A percentile compares a stretch with the other conserved stretches of the same genome.
These are phyloP conservation scores for Cyclotella baltica DNA, from an alignment of 108 stramenopile species.

Conservation along the genomic window DNA sequence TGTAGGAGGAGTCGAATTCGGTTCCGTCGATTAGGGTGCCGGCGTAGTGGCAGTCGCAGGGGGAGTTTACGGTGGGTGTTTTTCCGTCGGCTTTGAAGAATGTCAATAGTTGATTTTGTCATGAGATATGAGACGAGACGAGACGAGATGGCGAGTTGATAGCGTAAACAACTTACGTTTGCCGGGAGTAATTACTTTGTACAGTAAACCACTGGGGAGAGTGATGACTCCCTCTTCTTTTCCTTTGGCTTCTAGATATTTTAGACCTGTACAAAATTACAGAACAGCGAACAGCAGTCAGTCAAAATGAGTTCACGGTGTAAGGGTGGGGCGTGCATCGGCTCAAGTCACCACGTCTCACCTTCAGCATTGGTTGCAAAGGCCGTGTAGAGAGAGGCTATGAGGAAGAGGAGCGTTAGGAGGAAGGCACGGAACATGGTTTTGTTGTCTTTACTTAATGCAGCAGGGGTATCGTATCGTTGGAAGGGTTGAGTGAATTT, in stretches of 20 bases:
- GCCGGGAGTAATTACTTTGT: slow-evolving; percentile 75
- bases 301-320: neutral
- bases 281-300: neutral
- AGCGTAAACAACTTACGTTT: slow-evolving; percentile 74
- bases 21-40: slow-evolving; percentile 65
- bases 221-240: slow-evolving; percentile 80
- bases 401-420: slow-evolving; percentile 52
- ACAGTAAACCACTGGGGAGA: slow-evolving; percentile 79
- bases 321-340: neutral
- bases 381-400: slow-evolving; percentile 54
- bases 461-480: too few species aligned
- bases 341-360: slow-evolving; percentile 1
- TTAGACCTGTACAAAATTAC: slow-evolving; percentile 52
- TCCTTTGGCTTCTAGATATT: slow-evolving; percentile 79
- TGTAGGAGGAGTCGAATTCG: slow-evolving; percentile 65
- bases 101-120: neutral
- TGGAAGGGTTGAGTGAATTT: too few species aligned
- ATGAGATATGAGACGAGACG: neutral
- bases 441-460: neutral
- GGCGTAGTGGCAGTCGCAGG: slow-evolving; percentile 57
- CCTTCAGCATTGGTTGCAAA: slow-evolving; percentile 64
- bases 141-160: too few species aligned
- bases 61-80: slow-evolving; percentile 47
- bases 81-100: slow-evolving; percentile 37
- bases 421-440: slow-evolving; percentile 27